Base-by-base conservation (phyloP, 106 monocot genomes). In the Apostasia ramifera region DNA sequence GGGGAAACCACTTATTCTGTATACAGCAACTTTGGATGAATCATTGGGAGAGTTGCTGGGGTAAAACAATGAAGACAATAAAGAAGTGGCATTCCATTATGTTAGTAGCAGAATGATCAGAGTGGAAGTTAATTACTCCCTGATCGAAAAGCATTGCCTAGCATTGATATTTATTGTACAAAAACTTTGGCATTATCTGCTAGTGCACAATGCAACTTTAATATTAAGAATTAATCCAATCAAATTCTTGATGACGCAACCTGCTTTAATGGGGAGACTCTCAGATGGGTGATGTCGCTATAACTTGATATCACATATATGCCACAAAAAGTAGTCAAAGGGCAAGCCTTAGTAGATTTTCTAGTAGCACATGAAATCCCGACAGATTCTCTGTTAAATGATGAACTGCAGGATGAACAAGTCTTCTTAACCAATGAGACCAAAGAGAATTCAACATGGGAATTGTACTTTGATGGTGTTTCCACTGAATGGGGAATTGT, bases 221-320 rank as follows among this genome's bases (percentile, higher is more conserved):
- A 62, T 76, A 1, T 60, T 62, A 2, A n/a, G 46, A 3, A 52
- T 47, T 0, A 52, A 76, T 46, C 70, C 55, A 0, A 6, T 76
- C 0, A 51, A 61, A 14, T 76, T 51, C 10, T 6, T 76, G 1
- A 39, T 76, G 42, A 59, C 2, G 1, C 14, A 15, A 45, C 69
- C 53, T 0, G 51, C 44, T 0, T 49, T 70, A 1, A 44, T 10
- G 3, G 62, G 53, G 40, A 6, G 66, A 0, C 12, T 76, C 2
- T 54, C 44, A 4, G 54, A 47, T 53, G 53, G 7, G 46, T 51
- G 0, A 6, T 70, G 1, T 14, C 63, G 2, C 38, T 51, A 0
- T 61, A 69, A 14, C 69, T 61, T 37, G 69, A 76, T 45, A 69
- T 76, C 41, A 69, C 51, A 1, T 76, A 69, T 15, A 14, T 56